Evolutionary conservation across 768 basidiomycete genomes (phyloP).

Genomic region (Rhizopogon roseolus): DNA sequence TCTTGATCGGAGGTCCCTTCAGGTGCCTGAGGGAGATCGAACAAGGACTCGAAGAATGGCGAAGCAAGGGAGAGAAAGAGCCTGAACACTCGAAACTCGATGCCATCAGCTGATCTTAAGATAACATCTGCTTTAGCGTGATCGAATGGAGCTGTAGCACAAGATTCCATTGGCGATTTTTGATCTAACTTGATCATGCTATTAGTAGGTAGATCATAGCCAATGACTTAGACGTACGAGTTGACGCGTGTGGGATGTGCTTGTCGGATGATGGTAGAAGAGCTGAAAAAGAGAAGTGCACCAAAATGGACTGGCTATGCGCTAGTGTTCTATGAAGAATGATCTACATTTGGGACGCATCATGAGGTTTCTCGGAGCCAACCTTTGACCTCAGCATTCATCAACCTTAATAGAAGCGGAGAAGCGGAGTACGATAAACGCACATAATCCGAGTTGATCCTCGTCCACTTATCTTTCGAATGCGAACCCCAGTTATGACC

Average conservation of each 20-base stretch:
- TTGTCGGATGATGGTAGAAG: too few relatives aligned
- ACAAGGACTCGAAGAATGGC: slow-evolving; percentile 28
- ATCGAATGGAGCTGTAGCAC: slow-evolving; percentile 15
- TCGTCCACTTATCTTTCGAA: too few relatives aligned
- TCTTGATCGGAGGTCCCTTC: slow-evolving; percentile 6
- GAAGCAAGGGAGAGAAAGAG: slow-evolving; percentile 29
- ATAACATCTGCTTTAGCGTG: slow-evolving; percentile 19
- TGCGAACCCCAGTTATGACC: too few relatives aligned
- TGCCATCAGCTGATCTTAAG: slow-evolving; percentile 20
- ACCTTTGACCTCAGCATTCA: too few relatives aligned
- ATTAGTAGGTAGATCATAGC: background rate
- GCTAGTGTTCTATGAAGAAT: too few relatives aligned
- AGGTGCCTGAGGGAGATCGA: slow-evolving; percentile 23
- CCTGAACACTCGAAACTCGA: slow-evolving; percentile 28
- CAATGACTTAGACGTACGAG: background rate
- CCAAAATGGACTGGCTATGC: too few relatives aligned
- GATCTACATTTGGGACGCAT: too few relatives aligned
- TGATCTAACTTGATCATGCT: background rate
- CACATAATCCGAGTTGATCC: too few relatives aligned
- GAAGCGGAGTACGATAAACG: too few relatives aligned
- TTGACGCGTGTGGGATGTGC: background rate
- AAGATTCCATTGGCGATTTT: background rate
- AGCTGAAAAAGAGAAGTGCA: too few relatives aligned
- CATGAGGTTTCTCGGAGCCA: too few relatives aligned
- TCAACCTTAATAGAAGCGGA: too few relatives aligned